Evolutionary conservation across 2,329 filamentous ascomycete species (phyloP).

Genomic region (Fusarium neocosmosporiellum): DNA sequence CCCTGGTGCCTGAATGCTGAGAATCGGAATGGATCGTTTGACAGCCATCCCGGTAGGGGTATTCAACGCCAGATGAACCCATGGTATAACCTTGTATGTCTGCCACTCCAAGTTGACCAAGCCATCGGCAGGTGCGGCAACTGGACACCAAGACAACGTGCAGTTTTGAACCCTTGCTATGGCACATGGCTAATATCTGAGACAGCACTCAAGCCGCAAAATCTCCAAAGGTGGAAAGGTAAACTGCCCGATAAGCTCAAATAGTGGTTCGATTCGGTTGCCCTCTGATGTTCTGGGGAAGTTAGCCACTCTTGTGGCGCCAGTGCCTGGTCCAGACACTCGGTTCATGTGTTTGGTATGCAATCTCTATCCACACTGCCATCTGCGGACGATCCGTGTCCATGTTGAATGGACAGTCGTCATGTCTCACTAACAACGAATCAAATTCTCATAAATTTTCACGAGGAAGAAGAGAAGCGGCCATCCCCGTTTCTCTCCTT

Average conservation of each 20-base stretch:
- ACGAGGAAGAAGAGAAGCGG: neutral
- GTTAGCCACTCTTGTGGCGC: neutral
- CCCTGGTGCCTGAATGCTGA: neutral
- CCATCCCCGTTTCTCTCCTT: neutral
- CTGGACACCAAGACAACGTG: neutral
- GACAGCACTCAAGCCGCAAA: neutral
- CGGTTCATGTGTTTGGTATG: slow-evolving; percentile 1
- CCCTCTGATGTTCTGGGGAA: neutral
- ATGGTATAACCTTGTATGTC: neutral
- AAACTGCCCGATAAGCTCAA: neutral
- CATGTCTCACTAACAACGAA: neutral
- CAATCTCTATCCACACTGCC: neutral
- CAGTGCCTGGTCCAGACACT: slow-evolving; percentile 1
- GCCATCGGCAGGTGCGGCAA: neutral
- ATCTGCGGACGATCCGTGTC: neutral
- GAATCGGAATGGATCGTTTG: neutral
- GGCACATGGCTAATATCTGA: neutral
- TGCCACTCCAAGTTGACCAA: neutral
- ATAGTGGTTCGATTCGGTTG: slow-evolving; percentile 11
- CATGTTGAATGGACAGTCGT: neutral
- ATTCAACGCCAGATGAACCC: neutral
- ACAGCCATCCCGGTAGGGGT: neutral
- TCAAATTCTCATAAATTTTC: neutral
- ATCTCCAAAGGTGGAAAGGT: neutral
- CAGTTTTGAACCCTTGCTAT: neutral